A percentile compares a stretch with the other conserved stretches of the same genome.
phyloP scores from a whole-genome alignment of 768 basidiomycete species.

The Clavaria fumosa region DNA sequence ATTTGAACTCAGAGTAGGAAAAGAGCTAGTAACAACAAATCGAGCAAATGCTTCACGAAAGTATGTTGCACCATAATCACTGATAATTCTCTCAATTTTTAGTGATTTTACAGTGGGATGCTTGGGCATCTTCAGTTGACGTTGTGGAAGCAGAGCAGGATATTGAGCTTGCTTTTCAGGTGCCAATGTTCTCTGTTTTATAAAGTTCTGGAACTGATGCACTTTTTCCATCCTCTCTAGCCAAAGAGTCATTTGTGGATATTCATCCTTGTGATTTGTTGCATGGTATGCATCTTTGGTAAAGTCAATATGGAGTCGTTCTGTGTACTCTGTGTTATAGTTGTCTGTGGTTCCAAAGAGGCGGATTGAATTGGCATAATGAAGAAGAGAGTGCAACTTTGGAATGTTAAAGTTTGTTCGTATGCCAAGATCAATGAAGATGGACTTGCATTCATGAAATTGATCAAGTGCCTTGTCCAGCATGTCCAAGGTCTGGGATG shows the following conservation, averaged over 20 bases:
- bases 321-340: constrained; percentile 25
- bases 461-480: constrained; percentile 15
- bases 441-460: constrained; percentile 24
- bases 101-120: constrained; percentile 14
- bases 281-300: constrained; percentile 23
- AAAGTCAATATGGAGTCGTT: constrained; percentile 27
- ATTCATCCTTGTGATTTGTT: constrained; percentile 23
- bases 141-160: constrained; percentile 8
- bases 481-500: constrained; percentile 14
- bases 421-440: constrained; percentile 22
- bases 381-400: constrained; percentile 24
- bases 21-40: constrained; percentile 12
- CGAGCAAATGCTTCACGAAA: constrained; percentile 15
- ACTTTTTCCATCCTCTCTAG: constrained; percentile 21
- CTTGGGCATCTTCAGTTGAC: constrained; percentile 12
- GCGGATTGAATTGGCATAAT: constrained; percentile 20
- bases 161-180: constrained; percentile 3
- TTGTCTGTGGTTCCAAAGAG: constrained; percentile 23
- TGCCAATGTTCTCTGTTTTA: constrained; percentile 6
- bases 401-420: constrained; percentile 26
- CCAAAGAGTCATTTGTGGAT: constrained; percentile 24
- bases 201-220: constrained; percentile 11
- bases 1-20: constrained; percentile 9
- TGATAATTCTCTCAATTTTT: constrained; percentile 8
- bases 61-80: constrained; percentile 14